phyloP scores from a whole-genome alignment of 768 basidiomycete species.

The Sarcodon aspratus region DNA sequence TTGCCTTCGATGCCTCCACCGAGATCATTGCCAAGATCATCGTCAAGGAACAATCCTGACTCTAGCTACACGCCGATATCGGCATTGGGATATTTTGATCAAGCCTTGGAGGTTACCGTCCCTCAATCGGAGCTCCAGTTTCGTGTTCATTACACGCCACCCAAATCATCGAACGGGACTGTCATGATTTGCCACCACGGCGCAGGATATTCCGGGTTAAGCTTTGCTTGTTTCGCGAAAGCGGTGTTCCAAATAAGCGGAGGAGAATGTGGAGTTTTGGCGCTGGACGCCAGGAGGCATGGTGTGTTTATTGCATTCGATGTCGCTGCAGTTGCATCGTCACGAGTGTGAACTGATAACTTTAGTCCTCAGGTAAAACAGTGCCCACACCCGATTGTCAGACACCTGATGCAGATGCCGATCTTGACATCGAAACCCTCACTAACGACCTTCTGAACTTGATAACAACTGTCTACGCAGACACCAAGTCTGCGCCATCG shows the following conservation, averaged over 20 bases:
- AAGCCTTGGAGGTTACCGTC: conserved; percentile 71
- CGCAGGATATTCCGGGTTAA: conserved; percentile 83
- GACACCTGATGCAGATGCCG: conserved; percentile 20
- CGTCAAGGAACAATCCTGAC: conserved; percentile 20
- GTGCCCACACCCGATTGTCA: conserved; percentile 21
- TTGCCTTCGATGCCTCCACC: conserved; percentile 57
- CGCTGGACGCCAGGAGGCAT: conserved; percentile 79
- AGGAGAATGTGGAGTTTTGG: conserved; percentile 72
- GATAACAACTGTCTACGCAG: conserved; percentile 58
- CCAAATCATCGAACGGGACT: conserved; percentile 42
- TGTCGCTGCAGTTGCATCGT: background rate
- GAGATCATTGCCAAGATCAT: conserved; percentile 36
- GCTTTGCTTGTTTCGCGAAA: conserved; percentile 86
- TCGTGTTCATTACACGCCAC: conserved; percentile 77
- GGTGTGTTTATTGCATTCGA: conserved; percentile 37
- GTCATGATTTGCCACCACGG: conserved; percentile 93
- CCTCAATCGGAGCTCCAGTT: conserved; percentile 50
- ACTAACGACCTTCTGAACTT: conserved; percentile 65
- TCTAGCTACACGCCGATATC: conserved; percentile 70
- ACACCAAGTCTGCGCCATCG: conserved; percentile 50
- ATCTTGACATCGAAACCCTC: conserved; percentile 66
- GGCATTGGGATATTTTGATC: conserved; percentile 61
- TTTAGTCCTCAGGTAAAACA: conserved; percentile 50
- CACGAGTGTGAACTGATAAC: conserved; percentile 1
- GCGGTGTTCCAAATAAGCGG: conserved; percentile 48